phyloP scores from a whole-genome alignment of 768 basidiomycete genomes.

The Naganishia friedmannii region DNA sequence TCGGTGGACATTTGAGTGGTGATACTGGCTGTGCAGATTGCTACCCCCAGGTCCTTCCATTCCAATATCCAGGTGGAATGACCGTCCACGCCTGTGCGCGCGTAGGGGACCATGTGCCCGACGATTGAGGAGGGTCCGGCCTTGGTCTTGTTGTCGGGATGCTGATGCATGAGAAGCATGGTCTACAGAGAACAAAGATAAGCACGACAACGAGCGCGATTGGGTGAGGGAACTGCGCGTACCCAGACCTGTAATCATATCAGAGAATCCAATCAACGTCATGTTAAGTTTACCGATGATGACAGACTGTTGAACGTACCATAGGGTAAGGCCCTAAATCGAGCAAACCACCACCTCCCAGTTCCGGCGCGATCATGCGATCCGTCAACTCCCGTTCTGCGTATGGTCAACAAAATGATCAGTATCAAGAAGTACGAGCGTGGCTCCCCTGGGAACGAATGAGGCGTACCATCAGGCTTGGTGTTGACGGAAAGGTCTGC shows the following conservation, averaged over 20 bases:
- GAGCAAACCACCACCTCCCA: conserved; percentile 79
- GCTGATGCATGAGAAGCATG: conserved; percentile 72
- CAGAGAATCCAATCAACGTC: background rate
- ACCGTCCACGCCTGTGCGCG: conserved; percentile 72
- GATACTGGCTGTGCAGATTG: conserved; percentile 49
- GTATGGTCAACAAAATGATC: background rate
- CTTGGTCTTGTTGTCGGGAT: conserved; percentile 65
- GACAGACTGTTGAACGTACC: conserved; percentile 47
- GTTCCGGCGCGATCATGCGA: conserved; percentile 70
- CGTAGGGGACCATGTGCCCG: conserved; percentile 74
- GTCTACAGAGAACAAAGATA: conserved; percentile 57
- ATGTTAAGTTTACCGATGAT: background rate
- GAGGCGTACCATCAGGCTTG: conserved; percentile 61
- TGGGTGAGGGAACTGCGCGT: conserved; percentile 9
- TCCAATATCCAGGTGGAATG: conserved; percentile 72
- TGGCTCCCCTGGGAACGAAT: background rate
- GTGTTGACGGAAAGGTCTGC: conserved; percentile 77
- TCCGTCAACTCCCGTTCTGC: conserved; percentile 66
- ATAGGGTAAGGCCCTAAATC: conserved; percentile 82
- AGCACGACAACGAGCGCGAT: conserved; percentile 33
- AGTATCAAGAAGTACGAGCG: background rate
- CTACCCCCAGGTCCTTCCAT: conserved; percentile 63
- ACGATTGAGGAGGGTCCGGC: conserved; percentile 61
- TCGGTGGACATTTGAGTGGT: conserved; percentile 33
- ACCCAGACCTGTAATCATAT: conserved; percentile 23